A percentile compares a stretch with the other conserved stretches of the same genome.
Evolutionary conservation across 192 early-diverging fungal genomes (phyloP).

Genomic region (Piromyces finnis): DNA sequence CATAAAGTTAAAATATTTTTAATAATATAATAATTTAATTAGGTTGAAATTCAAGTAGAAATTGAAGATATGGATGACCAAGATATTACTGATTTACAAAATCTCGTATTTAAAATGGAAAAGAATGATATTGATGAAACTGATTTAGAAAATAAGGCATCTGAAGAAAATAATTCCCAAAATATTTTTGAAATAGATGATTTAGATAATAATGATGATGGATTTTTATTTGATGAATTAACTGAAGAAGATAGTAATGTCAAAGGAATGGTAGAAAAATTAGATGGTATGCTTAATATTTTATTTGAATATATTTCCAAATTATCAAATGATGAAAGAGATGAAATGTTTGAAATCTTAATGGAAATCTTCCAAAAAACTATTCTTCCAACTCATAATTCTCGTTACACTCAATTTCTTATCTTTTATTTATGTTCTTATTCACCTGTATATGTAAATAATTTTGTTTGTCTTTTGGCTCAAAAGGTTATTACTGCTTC

Average conservation of each 20-base stretch:
- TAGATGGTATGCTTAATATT: constrained; percentile 52
- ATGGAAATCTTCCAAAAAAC: constrained; percentile 62
- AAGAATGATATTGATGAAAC: constrained; percentile 14
- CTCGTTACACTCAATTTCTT: constrained; percentile 81
- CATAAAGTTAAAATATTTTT: too few relatives aligned
- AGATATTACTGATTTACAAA: constrained; percentile 16
- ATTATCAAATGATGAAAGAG: constrained; percentile 5
- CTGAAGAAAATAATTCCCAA: not conserved
- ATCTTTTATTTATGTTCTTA: constrained; percentile 64
- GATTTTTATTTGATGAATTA: not conserved
- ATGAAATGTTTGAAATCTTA: constrained; percentile 43
- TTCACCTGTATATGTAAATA: constrained; percentile 40
- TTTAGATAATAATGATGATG: constrained; percentile 9
- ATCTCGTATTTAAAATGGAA: constrained; percentile 5
- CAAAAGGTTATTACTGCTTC: constrained; percentile 31
- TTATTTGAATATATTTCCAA: constrained; percentile 40
- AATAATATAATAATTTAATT: too few relatives aligned
- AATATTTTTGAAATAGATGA: constrained; percentile 37
- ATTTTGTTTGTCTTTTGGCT: constrained; percentile 61
- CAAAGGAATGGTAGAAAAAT: constrained; percentile 40
- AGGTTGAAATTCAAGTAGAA: constrained; percentile 80
- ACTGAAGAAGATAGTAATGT: constrained; percentile 11
- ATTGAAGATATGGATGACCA: constrained; percentile 66
- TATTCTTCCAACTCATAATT: constrained; percentile 70
- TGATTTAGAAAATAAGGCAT: constrained; percentile 5